Base-by-base conservation (phyloP, 2,329 filamentous ascomycete genomes). In the Periglandula ipomoeae region DNA sequence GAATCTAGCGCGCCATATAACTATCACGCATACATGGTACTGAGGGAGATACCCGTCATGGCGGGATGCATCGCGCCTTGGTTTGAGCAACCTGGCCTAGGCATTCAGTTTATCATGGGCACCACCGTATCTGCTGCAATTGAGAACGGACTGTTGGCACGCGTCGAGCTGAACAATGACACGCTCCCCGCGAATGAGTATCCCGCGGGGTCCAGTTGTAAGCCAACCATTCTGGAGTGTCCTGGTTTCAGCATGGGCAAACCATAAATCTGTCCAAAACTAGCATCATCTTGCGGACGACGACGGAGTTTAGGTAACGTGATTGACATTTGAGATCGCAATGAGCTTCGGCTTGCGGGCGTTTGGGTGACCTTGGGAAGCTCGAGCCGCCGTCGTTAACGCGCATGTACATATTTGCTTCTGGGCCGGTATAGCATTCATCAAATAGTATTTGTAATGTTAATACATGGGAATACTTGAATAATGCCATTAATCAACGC, bases 11-110 rank as follows among this genome's bases (percentile, higher is more conserved):
- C 37, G 3, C 17, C 24, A 2, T 40, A 39, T 10, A 47, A 47
- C 11, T 47, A 47, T 19, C 19, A 47, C 11, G 45, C 38, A 10
- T 47, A 47, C 45, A 30, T 17, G 27, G 45, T 47, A 5, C 4
- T 47, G 4, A 41, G 34, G 27, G 24, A n/a, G 11, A 6, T 47
- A 13, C 3, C 19, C 6, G 45, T 47, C 27, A 40, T 24, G 37
- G 27, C 37, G 8, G 45, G 45, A 11, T 41, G 37, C 11, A 19
- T 47, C 8, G 37, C 45, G 3, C 45, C 45, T 1, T 47, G 45
- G 45, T 47, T 47, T 22, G 37, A 47, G 24, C 45, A 47, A 15
- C 45, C 45, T 5, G 45, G 45, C 2, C 17, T 32, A n/a, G 45
- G 37, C 2, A 9, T 41, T 23, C 45, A 47, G 26, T 47, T 40